These are phyloP conservation scores for Pelargonium fulgidum DNA, from an alignment of 441 rosid genomes.

Conservation along the genomic window DNA sequence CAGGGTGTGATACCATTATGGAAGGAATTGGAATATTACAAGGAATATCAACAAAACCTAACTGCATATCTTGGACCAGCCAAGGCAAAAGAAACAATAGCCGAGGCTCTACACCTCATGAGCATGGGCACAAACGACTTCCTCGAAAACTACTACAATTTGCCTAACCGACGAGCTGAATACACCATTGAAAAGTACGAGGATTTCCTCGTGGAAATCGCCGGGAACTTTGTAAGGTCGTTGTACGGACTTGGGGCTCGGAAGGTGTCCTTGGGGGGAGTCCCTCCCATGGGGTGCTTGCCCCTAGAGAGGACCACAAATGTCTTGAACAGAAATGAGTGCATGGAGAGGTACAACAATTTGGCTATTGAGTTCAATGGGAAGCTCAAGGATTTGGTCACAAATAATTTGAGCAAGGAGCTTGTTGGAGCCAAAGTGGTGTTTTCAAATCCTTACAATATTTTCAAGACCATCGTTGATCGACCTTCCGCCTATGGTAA, in stretches of 20 bases:
- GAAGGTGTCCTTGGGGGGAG: slow-evolving; percentile 21
- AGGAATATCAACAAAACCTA: slow-evolving; percentile 45
- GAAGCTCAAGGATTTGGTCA: slow-evolving; percentile 18
- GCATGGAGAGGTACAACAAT: slow-evolving; percentile 16
- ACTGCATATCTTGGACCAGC: slow-evolving; percentile 35
- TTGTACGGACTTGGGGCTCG: slow-evolving; percentile 21
- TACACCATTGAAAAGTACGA: slow-evolving; percentile 19
- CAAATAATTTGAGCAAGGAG: slow-evolving; percentile 13
- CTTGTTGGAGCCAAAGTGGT: slow-evolving; percentile 21
- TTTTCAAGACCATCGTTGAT: slow-evolving; percentile 18
- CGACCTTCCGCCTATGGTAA: slow-evolving; percentile 20
- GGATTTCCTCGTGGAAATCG: slow-evolving; percentile 21
- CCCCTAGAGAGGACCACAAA: slow-evolving; percentile 25
- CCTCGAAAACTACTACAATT: slow-evolving; percentile 51
- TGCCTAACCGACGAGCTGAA: slow-evolving; percentile 12
- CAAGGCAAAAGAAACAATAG: slow-evolving; percentile 29
- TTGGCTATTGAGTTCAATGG: slow-evolving; percentile 22
- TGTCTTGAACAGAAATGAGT: slow-evolving; percentile 5
- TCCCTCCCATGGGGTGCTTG: slow-evolving; percentile 27
- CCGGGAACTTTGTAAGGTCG: slow-evolving; percentile 12
- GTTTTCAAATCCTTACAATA: slow-evolving; percentile 16
- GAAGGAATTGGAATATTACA: slow-evolving; percentile 58
- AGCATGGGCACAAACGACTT: slow-evolving; percentile 64
- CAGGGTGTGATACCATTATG: slow-evolving; percentile 62
- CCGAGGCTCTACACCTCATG: slow-evolving; percentile 40